Base-by-base conservation (phyloP, 805 yeast species). In the Jamesozyma gamospora region DNA sequence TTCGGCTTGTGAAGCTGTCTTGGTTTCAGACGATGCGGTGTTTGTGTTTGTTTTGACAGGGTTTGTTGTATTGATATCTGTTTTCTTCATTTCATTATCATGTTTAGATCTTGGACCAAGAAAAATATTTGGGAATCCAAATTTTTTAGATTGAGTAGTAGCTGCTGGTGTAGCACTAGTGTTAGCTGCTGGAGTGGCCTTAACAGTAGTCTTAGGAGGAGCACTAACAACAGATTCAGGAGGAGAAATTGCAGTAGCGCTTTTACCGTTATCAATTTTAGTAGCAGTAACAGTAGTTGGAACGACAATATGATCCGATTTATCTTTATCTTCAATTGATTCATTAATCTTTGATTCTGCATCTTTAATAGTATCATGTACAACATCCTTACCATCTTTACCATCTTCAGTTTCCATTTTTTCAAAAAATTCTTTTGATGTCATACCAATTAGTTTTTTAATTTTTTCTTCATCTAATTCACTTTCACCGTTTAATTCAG, bases 401-500 rank as follows among this genome's bases (percentile, higher is more conserved):
- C 6, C 32, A 14, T 14, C 10, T 29, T n/a, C 32, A 29, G 17
- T n/a, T 15, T 29, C 33, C 4, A 26, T 16, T 19, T 36, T 40
- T 1, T 46, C 47, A n/a, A 59, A 42, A 35, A 48, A 52, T 27
- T 58, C 63, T 12, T 49, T 53, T 5, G 61, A 51, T 7, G 60
- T 45, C 48, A 51, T 53, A 28, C 63, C 63, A 34, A 60, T 47
- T 30, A 56, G 44, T 8, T 53, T 45, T 38, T 58, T 60, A 9
- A 58, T 55, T 36, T 51, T 58, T 12, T 49, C 55, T 34, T 57
- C 62, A 35, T 56, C 62, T 26, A 60, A 43, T 34, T 50, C 42
- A 13, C 47, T 50, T 26, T 53, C 60, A 31, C 61, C 61, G 17
- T 50, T 50, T n/a, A 58, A 59, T 49, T 67, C 71, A 11, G 71